Base-by-base conservation (phyloP, 2,329 filamentous ascomycete species). In the Clarireedia monteithiana region DNA sequence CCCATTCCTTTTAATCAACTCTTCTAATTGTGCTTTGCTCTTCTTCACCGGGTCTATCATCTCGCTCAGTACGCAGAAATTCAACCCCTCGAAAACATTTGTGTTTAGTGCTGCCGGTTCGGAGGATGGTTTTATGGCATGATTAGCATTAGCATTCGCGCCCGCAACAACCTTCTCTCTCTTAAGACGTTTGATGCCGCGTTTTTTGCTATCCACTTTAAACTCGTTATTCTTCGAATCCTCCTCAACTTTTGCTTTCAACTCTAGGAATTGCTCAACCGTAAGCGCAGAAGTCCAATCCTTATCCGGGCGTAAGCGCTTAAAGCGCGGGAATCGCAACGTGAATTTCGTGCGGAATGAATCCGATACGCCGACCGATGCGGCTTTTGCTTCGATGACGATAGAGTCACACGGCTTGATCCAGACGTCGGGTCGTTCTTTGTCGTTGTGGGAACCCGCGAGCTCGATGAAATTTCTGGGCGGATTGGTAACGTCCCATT, bases 281-380 rank as follows among this genome's bases (percentile, higher is more conserved):
- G 88, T 88, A 2, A 97, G 75, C 0, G 89, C 89, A 36, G 83
- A 82, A 48, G 88, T 78, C 92, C 94, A 99, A 55, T 79, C 76
- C 62, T 91, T 90, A 70, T 97, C 94, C n/a, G 81, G 77, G 4
- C 91, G 82, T 5, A 97, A 73, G 38, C 78, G 80, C 60, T 90
- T 90, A 71, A 97, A 96, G 1, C 94, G 84, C 2, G 94, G 94
- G 64, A 99, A 99, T 0, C 94, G 85, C 40, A 99, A 74, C 0
- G 94, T 97, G 59, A 86, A 75, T 1, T 82, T 82, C 15, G 82
- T 82, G 6, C 86, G 84, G 68, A 96, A 97, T 57, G 87, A 83
- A 52, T 91, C 87, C 0, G 88, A 92, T 0, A 76, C 73, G 0
- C 80, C 82, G 0, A 95, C 82, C 20, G 85, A 89, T 0, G 92